Conservation (phyloP, 2,329 filamentous ascomycete species). For the Aureobasidium sp. region DNA sequence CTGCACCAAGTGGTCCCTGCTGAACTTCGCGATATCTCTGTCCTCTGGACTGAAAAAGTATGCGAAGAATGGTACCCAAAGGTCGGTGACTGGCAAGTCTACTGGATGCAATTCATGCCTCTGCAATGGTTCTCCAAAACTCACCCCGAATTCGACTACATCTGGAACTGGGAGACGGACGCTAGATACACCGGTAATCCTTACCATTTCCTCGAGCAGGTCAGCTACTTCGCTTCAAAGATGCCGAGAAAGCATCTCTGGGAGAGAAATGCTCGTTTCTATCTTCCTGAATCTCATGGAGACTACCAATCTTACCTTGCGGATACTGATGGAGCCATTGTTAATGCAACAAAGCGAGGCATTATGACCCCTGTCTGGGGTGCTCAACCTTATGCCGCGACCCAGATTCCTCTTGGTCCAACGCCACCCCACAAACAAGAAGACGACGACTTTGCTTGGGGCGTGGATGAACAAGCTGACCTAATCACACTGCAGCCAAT, state of each 20-base stretch:
- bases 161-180: slow-evolving; percentile 84
- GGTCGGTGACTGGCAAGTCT: slow-evolving; percentile 40
- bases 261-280: slow-evolving; percentile 50
- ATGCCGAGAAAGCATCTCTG: slow-evolving; percentile 51
- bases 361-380: slow-evolving; percentile 68
- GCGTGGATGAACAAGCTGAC: slow-evolving; percentile 82
- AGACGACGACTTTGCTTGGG: slow-evolving; percentile 77
- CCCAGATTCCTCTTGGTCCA: slow-evolving; percentile 71
- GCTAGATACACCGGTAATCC: slow-evolving; percentile 71
- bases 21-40: slow-evolving; percentile 62
- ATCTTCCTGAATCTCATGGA: slow-evolving; percentile 45
- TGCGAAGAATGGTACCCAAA: slow-evolving; percentile 41
- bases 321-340: slow-evolving; percentile 33
- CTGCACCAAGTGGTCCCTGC: slow-evolving; percentile 56
- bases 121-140: slow-evolving; percentile 68
- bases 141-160: slow-evolving; percentile 69
- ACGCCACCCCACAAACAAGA: slow-evolving; percentile 63
- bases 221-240: slow-evolving; percentile 45
- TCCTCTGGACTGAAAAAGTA: slow-evolving; percentile 63
- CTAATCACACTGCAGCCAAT: slow-evolving; percentile 87
- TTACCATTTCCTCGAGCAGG: slow-evolving; percentile 66
- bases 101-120: slow-evolving; percentile 58
- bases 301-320: slow-evolving; percentile 38
- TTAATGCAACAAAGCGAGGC: slow-evolving; percentile 29
- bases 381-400: slow-evolving; percentile 59